Base-by-base conservation (phyloP, 306 rosid genomes). In the Fagus crenata region DNA sequence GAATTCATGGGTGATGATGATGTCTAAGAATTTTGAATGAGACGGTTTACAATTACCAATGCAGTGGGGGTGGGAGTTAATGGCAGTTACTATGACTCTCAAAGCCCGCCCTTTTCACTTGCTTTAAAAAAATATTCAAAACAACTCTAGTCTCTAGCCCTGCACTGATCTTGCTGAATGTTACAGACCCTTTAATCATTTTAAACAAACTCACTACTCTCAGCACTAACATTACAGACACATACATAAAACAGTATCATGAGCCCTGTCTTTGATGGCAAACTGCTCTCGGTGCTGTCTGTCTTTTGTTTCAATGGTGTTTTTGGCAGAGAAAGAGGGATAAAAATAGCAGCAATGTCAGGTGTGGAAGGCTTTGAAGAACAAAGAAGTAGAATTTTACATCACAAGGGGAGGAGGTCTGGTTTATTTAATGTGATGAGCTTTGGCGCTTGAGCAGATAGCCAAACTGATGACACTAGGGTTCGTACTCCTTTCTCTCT, bases 381-480 rank as follows among this genome's bases (percentile, higher is more conserved):
- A 15, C 80, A 81, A 4, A 83, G 65, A 13, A 76, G 77, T 42
- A 73, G 82, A 60, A 60, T 68, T 15, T 12, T 71, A 4, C 79
- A 65, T 63, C 28, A 49, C 51, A 49, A 32, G 71, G 49, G 63
- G 1, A 49, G 64, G 56, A 76, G 64, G 63, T 73, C 80, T 61
- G 4, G 5, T 75, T 11, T 46, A 46, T 46, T 76, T 70, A 53
- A 75, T 76, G 90, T 86, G 41, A 76, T 60, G 81, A 86, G 81
- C 75, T 86, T 81, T 67, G 90, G 90, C 15, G 84, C 90, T 51
- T 68, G 14, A 68, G 90, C 86, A 3, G 85, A 86, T 32, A 87
- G 87, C 71, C 84, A 14, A 13, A 84, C 81, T 15, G 87, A 84
- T 55, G 87, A 84, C 59, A 84, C 72, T 79, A 17, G 77, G 14